These are phyloP conservation scores for Mollisia scopiformis DNA, from an alignment of 2,329 filamentous ascomycete genomes.

Conservation along the genomic window DNA sequence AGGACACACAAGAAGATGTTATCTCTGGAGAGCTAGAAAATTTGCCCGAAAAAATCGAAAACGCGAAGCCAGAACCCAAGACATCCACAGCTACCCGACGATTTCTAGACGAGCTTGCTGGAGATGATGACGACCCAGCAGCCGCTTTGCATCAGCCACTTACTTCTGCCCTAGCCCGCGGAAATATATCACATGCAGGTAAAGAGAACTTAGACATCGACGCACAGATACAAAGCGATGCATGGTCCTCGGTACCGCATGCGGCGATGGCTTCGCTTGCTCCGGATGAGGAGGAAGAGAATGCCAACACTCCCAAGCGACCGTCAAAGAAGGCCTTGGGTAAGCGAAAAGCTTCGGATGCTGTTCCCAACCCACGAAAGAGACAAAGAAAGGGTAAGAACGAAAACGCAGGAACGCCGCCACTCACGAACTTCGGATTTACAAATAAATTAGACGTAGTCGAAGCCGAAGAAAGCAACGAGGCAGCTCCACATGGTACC, in stretches of 20 bases:
- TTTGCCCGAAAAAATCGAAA: not conserved
- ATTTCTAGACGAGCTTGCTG: not conserved
- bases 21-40: not conserved
- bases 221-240: slow-evolving; percentile 1
- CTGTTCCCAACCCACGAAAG: slow-evolving; percentile 4
- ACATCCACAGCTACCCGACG: not conserved
- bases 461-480: not conserved
- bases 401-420: slow-evolving; percentile 7
- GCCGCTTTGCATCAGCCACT: slow-evolving; percentile 1
- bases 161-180: not conserved
- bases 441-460: not conserved
- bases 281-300: not conserved
- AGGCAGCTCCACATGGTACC: not conserved
- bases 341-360: slow-evolving; percentile 26
- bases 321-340: slow-evolving; percentile 30
- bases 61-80: not conserved
- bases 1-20: not conserved
- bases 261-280: not conserved
- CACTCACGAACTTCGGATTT: slow-evolving; percentile 15
- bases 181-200: not conserved
- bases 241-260: not conserved
- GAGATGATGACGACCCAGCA: slow-evolving; percentile 4
- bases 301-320: slow-evolving; percentile 4
- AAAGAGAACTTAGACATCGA: slow-evolving; percentile 3
- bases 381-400: slow-evolving; percentile 21